phyloP scores from a whole-genome alignment of 306 rosid genomes.

The Trifolium subterraneum region DNA sequence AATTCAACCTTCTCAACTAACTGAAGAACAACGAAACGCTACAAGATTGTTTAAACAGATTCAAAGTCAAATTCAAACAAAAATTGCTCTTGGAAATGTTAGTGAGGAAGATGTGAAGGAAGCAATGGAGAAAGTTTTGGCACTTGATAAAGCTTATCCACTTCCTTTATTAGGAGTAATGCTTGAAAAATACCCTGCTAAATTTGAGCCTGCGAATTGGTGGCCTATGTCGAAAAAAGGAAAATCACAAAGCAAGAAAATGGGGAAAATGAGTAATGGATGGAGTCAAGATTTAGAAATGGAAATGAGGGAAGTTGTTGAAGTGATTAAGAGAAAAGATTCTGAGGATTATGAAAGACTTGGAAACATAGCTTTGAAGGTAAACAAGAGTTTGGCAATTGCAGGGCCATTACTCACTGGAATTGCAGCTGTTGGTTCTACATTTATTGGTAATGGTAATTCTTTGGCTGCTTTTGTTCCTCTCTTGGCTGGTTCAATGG shows the following conservation, averaged over 20 bases:
- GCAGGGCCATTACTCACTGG: constrained; percentile 75
- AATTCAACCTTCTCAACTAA: constrained; percentile 42
- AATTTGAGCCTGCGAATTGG: constrained; percentile 38
- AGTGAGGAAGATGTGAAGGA: constrained; percentile 23
- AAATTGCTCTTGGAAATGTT: not conserved
- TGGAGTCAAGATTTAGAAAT: constrained; percentile 64
- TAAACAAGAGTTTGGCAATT: constrained; percentile 64
- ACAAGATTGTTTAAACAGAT: constrained; percentile 37
- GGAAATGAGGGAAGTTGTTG: constrained; percentile 61
- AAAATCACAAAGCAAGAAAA: constrained; percentile 3
- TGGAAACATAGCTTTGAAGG: constrained; percentile 64
- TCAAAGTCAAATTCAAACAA: constrained; percentile 8
- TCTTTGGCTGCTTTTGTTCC: constrained; percentile 47
- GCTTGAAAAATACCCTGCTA: constrained; percentile 42
- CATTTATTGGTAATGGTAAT: constrained; percentile 47
- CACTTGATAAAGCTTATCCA: constrained; percentile 42
- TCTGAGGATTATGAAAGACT: constrained; percentile 69
- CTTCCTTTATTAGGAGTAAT: constrained; percentile 43
- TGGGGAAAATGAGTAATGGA: constrained; percentile 38
- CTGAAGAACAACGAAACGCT: constrained; percentile 41
- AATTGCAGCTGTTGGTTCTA: constrained; percentile 65
- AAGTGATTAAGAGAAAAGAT: constrained; percentile 63
- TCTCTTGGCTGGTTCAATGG: constrained; percentile 62
- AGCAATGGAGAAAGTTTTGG: constrained; percentile 43
- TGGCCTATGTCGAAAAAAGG: constrained; percentile 30